Base-by-base conservation (phyloP, 2,329 filamentous ascomycete genomes). In the Cryphonectria radicalis region DNA sequence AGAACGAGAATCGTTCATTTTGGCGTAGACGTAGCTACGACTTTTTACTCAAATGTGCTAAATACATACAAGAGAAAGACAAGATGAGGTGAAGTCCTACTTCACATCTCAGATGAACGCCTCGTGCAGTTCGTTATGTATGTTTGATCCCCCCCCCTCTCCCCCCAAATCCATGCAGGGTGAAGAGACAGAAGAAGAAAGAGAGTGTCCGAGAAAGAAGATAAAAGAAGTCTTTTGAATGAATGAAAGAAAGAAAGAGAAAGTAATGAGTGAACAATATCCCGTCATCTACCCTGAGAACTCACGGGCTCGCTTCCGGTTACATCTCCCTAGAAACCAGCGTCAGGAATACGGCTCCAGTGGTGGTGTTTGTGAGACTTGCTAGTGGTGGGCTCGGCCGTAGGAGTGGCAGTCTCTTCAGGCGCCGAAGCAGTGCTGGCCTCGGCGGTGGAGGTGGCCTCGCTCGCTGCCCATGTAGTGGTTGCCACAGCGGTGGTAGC, bases 281-380 rank as follows among this genome's bases (percentile, higher is more conserved):
- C 55, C 55, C 28, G 55, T 19, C 11, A 13, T 19, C 28, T 59
- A 59, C 25, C 6, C 55, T 17, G 25, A 32, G 7, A 59, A 59
- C 14, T 17, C 55, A 19, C 25, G 25, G 55, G 55, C 28, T 14
- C 25, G 25, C 59, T 35, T 40, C 35, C 59, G 59, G 22, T 32
- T 59, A 6, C 59, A 62, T 37, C 59, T 62, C 35, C 19, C 59
- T 62, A 62, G 8, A 62, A 40, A 4, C 59, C 59, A 62, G 17
- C 19, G 59, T 40, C 19, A 40, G 32, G 32, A 19, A 62, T 32
- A 13, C 59, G 17, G 32, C 10, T 37, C 59, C 59, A n/a, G 35
- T 62, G 59, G 11, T 62, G 59, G 17, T 62, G 32, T 17, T 62
- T 62, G 59, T 40, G 35, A n/a, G 59, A 62, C 59, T 40, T 62